These are phyloP conservation scores for Picochlorum sp. DNA, from an alignment of 139 green algal genomes.

Conservation along the genomic window DNA sequence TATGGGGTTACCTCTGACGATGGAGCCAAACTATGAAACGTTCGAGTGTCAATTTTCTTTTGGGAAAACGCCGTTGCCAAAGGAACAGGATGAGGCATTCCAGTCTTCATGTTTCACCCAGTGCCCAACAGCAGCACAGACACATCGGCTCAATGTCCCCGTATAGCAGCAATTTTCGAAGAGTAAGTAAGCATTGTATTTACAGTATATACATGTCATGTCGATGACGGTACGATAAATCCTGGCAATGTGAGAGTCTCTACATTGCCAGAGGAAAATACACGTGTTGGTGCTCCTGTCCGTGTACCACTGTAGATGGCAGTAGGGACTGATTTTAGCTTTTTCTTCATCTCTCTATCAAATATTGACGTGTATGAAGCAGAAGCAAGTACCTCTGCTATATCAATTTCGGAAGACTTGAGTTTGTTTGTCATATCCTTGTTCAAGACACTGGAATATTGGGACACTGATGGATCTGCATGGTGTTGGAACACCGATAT, in stretches of 20 bases:
- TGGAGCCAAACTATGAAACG: constrained; percentile 87
- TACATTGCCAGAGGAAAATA: background rate
- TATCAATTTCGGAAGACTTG: constrained; percentile 71
- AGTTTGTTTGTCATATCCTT: constrained; percentile 72
- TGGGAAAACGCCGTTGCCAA: constrained; percentile 27
- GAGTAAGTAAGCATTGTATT: no score
- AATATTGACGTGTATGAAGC: constrained; percentile 66
- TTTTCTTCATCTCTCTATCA: constrained; percentile 40
- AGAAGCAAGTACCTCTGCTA: constrained; percentile 39
- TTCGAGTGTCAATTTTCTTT: constrained; percentile 49
- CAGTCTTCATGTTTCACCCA: constrained; percentile 24
- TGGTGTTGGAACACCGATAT: constrained; percentile 69
- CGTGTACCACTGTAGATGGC: constrained; percentile 38
- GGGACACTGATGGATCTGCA: constrained; percentile 70
- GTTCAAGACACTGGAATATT: constrained; percentile 59
- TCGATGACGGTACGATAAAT: no score
- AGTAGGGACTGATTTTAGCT: constrained; percentile 55
- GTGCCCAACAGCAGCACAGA: constrained; percentile 14
- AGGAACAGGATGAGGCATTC: constrained; percentile 57
- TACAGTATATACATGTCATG: no score
- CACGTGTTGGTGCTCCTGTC: constrained; percentile 25
- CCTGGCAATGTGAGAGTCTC: background rate
- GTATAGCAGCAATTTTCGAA: background rate
- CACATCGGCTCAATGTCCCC: background rate
- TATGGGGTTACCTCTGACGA: constrained; percentile 79